Evolutionary conservation across 1,284 basidiomycete species (phyloP).

Genomic region (Fomitopsis betulina): DNA sequence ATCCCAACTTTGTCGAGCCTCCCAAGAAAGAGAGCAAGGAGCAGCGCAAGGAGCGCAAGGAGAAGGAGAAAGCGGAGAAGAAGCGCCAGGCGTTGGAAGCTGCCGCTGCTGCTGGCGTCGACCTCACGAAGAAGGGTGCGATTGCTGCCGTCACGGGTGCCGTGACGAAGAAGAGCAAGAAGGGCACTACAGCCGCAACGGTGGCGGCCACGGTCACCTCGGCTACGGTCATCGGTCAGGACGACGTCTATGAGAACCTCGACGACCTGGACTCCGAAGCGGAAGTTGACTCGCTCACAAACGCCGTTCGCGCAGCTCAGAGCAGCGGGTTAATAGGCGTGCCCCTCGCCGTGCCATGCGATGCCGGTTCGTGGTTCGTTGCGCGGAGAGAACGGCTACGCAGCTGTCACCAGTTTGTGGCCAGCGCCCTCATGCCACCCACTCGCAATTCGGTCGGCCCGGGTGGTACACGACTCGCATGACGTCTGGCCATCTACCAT

Average conservation of each 20-base stretch:
- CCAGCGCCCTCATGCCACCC: constrained; percentile 44
- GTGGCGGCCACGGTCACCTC: constrained; percentile 24
- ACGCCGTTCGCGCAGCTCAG: constrained; percentile 49
- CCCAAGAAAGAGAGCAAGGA: constrained; percentile 80
- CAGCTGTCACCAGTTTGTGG: constrained; percentile 62
- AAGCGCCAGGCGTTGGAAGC: constrained; percentile 65
- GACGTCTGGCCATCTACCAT: background rate
- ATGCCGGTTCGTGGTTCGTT: constrained; percentile 66
- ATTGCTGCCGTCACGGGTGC: constrained; percentile 33
- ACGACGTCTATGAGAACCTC: constrained; percentile 66
- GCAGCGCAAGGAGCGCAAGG: constrained; percentile 76
- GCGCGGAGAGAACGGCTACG: constrained; percentile 66
- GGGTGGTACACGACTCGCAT: constrained; percentile 10
- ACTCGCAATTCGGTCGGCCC: constrained; percentile 15
- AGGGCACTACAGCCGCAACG: constrained; percentile 36
- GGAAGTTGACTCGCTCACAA: constrained; percentile 56
- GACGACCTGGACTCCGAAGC: constrained; percentile 79
- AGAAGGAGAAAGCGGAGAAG: constrained; percentile 71
- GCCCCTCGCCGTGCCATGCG: constrained; percentile 45
- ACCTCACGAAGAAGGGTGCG: constrained; percentile 30
- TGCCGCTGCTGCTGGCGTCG: constrained; percentile 54
- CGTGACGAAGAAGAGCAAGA: constrained; percentile 49
- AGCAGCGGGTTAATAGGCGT: constrained; percentile 44
- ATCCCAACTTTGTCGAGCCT: constrained; percentile 93
- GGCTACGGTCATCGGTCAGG: constrained; percentile 29